phyloP scores from a whole-genome alignment of 805 yeast genomes.

The Wickerhamomyces sydowiorum region DNA sequence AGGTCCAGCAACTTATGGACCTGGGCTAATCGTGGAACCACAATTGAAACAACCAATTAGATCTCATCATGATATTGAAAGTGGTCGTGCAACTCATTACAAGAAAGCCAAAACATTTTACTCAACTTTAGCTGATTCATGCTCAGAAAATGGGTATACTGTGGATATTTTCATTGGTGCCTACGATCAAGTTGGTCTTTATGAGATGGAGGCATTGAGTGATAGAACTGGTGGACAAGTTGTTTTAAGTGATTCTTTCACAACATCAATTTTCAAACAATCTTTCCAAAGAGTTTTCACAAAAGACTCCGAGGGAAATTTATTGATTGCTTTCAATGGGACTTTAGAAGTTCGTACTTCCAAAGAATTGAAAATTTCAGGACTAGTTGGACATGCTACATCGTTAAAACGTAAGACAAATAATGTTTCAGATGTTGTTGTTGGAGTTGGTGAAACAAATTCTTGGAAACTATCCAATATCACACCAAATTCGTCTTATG shows the following conservation, averaged over 20 bases:
- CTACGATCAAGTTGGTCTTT: conserved; percentile 64
- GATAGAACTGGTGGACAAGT: conserved; percentile 58
- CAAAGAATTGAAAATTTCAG: conserved; percentile 45
- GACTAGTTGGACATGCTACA: conserved; percentile 58
- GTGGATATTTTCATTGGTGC: conserved; percentile 58
- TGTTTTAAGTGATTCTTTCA: conserved; percentile 59
- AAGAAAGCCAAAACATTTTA: conserved; percentile 42
- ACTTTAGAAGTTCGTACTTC: conserved; percentile 52
- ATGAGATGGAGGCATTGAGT: conserved; percentile 56
- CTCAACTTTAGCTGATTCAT: conserved; percentile 38
- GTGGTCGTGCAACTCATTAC: conserved; percentile 33
- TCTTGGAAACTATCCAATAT: conserved; percentile 57
- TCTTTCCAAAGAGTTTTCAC: conserved; percentile 49
- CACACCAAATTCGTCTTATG: conserved; percentile 54
- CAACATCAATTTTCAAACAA: conserved; percentile 63
- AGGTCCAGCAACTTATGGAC: conserved; percentile 64
- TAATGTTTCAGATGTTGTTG: conserved; percentile 10
- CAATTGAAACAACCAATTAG: conserved; percentile 56
- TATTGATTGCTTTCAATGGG: conserved; percentile 53
- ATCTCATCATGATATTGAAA: conserved; percentile 59
- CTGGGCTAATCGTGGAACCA: conserved; percentile 55
- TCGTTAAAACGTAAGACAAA: conserved; percentile 31
- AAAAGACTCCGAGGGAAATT: conserved; percentile 29
- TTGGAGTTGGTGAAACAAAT: conserved; percentile 48
- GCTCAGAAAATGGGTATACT: conserved; percentile 47